phyloP scores from a whole-genome alignment of 169 alveolate species.

The Plasmodium sp. region DNA sequence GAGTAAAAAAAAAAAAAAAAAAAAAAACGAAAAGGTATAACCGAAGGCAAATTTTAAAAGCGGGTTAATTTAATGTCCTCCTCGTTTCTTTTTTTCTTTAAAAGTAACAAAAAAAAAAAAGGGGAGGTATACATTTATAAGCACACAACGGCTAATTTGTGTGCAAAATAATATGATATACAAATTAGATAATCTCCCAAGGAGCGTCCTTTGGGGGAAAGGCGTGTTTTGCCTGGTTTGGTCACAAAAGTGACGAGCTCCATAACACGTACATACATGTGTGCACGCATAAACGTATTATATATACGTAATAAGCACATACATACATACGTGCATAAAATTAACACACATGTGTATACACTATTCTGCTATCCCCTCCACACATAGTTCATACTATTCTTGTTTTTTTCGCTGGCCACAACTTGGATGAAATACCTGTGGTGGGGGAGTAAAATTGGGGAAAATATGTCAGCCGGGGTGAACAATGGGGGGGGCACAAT shows the following conservation, averaged over 20 bases:
- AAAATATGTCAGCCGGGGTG: neutral
- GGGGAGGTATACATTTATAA: neutral
- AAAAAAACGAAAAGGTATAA: neutral
- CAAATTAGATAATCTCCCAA: neutral
- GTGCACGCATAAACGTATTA: neutral
- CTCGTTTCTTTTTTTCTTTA: slow-evolving; percentile 16
- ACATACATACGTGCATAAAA: neutral
- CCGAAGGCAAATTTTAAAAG: neutral
- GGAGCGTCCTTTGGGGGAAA: neutral
- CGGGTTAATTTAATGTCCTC: neutral
- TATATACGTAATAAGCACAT: neutral
- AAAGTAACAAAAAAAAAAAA: neutral
- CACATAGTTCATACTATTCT: slow-evolving; percentile 13
- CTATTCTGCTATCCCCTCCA: slow-evolving; percentile 21
- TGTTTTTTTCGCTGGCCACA: slow-evolving; percentile 50
- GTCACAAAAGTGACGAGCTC: neutral
- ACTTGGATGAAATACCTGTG: slow-evolving; percentile 55
- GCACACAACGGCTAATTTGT: neutral
- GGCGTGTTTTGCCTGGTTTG: neutral
- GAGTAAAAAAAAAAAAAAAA: neutral
- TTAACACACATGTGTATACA: neutral
- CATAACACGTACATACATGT: neutral
- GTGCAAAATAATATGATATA: neutral
- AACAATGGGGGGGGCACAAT: neutral
- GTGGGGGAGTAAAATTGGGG: neutral